Percentiles rank a stretch among this genome's conserved stretches.
Evolutionary conservation across 345 rosid species (phyloP).

Genomic region (Sisymbrium irio): DNA sequence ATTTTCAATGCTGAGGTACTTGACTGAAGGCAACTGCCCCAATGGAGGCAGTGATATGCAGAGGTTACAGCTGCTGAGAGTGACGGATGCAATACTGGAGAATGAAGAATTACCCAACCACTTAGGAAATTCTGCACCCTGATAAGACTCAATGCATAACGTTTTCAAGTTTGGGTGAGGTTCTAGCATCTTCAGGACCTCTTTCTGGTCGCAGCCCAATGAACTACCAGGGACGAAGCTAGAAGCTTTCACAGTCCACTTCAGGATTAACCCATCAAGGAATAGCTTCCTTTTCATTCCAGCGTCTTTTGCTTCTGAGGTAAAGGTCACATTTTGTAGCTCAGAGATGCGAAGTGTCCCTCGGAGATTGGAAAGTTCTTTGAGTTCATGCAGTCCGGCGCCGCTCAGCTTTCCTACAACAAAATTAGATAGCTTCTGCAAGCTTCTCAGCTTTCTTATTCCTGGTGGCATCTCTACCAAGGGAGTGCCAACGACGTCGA

Average conservation of each 20-base stretch:
- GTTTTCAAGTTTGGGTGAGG: conserved; percentile 40
- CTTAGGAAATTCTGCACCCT: conserved; percentile 36
- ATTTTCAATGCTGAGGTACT: conserved; percentile 31
- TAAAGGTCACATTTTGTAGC: conserved; percentile 29
- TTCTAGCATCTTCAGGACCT: conserved; percentile 41
- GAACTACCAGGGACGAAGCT: conserved; percentile 5
- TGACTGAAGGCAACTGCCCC: conserved; percentile 41
- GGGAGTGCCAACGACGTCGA: conserved; percentile 28
- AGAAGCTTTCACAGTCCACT: conserved; percentile 30
- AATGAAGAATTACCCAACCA: conserved; percentile 43
- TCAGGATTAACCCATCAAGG: conserved; percentile 32
- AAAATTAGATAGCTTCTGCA: conserved; percentile 38
- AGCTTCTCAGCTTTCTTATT: conserved; percentile 31
- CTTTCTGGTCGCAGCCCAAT: conserved; percentile 29
- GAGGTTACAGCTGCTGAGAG: conserved; percentile 31
- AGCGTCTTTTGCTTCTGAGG: conserved; percentile 38
- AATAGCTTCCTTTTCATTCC: conserved; percentile 32
- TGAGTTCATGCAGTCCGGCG: conserved; percentile 33
- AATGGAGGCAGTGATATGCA: conserved; percentile 42
- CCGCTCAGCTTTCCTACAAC: conserved; percentile 29
- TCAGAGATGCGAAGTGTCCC: conserved; percentile 42
- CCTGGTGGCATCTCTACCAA: conserved; percentile 40
- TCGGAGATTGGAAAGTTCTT: conserved; percentile 27
- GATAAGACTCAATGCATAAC: conserved; percentile 33
- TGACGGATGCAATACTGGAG: conserved; percentile 18